Evolutionary conservation across 2,329 filamentous ascomycete genomes (phyloP).

Genomic region (Blastomyces gilchristii): DNA sequence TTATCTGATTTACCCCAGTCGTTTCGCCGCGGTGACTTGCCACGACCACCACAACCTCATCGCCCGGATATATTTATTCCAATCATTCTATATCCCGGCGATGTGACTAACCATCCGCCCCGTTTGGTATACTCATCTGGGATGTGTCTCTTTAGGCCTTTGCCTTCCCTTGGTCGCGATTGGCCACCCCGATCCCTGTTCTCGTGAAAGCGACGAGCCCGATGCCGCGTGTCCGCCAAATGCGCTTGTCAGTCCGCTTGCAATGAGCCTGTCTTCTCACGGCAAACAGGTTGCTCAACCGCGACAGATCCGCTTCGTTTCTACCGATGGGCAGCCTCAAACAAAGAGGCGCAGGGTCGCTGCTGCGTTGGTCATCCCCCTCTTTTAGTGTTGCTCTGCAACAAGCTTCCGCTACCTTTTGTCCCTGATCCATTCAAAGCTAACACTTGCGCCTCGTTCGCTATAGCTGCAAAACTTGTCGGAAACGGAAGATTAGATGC

Average conservation of each 20-base stretch:
- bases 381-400: conserved; percentile 9
- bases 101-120: not conserved
- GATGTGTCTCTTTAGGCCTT: conserved; percentile 1
- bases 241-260: conserved; percentile 16
- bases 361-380: conserved; percentile 53
- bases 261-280: conserved; percentile 20
- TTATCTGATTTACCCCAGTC: not conserved
- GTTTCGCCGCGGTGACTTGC: not conserved
- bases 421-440: not conserved
- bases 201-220: not conserved
- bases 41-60: not conserved
- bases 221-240: not conserved
- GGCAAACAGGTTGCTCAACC: conserved; percentile 16
- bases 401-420: not conserved
- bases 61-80: not conserved
- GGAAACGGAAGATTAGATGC: conserved; percentile 65
- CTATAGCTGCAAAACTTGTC: conserved; percentile 58
- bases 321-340: conserved; percentile 69
- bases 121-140: not conserved
- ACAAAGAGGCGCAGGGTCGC: conserved; percentile 69
- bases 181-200: conserved; percentile 3
- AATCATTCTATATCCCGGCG: not conserved
- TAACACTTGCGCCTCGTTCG: not conserved
- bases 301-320: conserved; percentile 62
- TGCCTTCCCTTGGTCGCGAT: conserved; percentile 1